A percentile compares a stretch with the other conserved stretches of the same genome.
phyloP scores from a whole-genome alignment of 441 rosid species.

The Gossypium gossypioides region DNA sequence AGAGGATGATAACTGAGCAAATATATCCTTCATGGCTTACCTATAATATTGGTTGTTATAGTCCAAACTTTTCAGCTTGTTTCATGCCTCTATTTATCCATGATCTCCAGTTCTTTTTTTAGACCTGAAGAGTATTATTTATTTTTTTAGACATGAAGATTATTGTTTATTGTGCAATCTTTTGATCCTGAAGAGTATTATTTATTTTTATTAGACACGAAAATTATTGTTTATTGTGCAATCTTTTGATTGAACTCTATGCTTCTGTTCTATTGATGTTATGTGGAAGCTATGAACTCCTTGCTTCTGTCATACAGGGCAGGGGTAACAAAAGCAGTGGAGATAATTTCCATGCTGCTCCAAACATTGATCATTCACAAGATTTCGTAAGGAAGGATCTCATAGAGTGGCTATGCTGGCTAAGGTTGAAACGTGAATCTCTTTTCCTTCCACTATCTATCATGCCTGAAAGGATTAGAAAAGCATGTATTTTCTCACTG shows the following conservation, averaged over 20 bases:
- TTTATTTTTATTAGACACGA: neutral
- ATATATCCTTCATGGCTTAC: neutral
- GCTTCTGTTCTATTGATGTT: neutral
- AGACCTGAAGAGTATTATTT: neutral
- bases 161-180: neutral
- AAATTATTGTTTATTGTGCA: neutral
- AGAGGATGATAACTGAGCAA: neutral
- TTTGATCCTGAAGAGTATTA: neutral
- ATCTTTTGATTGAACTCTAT: slow-evolving; percentile 5
- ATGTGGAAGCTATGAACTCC: slow-evolving; percentile 1
- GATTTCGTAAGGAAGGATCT: slow-evolving; percentile 89
- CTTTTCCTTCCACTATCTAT: slow-evolving; percentile 2
- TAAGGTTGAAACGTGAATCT: slow-evolving; percentile 43
- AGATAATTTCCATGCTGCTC: slow-evolving; percentile 95
- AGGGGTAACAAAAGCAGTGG: slow-evolving; percentile 96
- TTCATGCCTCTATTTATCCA: neutral
- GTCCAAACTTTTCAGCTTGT: neutral
- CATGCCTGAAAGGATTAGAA: neutral
- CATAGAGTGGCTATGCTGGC: slow-evolving; percentile 90
- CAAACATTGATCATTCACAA: slow-evolving; percentile 96
- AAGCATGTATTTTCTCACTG: neutral
- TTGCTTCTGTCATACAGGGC: slow-evolving; percentile 48
- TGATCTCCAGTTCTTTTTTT: neutral
- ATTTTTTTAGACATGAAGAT: neutral
- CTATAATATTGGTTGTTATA: neutral